Base-by-base conservation (phyloP, 2,329 filamentous ascomycete genomes). In the Myrmaecium sp. region DNA sequence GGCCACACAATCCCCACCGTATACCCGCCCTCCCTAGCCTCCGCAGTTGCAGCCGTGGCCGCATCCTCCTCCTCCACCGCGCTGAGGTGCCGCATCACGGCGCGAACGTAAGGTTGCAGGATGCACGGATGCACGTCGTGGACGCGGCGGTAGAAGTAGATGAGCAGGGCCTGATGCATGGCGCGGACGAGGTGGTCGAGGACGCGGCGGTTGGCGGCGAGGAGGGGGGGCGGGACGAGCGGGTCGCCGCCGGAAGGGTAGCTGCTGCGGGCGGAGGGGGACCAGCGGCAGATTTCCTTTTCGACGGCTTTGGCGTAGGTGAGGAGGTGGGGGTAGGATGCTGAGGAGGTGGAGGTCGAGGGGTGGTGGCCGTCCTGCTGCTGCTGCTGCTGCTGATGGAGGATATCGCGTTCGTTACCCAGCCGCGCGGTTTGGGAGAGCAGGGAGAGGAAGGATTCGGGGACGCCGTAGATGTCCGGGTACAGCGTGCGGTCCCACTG, bases 381-480 rank as follows among this genome's bases (percentile, higher is more conserved):
- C n/a, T n/a, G n/a, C n/a, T n/a, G n/a, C n/a, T n/a, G n/a, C n/a
- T n/a, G n/a, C n/a, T n/a, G n/a, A n/a, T n/a, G n/a, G n/a, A n/a
- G n/a, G n/a, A n/a, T n/a, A n/a, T 26, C 25, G 15, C 25, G 25
- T 17, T 26, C 25, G 33, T 55, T 58, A 9, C 54, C 55, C 8
- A 59, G 37, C 15, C 54, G 40, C 2, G 54, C 57, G 1, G 54
- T 56, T 30, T 57, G 54, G 1, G 55, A 58, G 9, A 59, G 41
- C 3, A 57, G 40, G 17, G 51, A 55, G 2, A 58, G 41, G 52
- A 54, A 58, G 9, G 51, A 55, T 26, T 58, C 55, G 0, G 53
- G 44, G 8, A 58, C 51, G 3, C 54, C 53, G 26, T 58, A 58
- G 5, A 58, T 46, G 15, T 56, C 42, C 21, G 44, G 44, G 31